phyloP scores from a whole-genome alignment of 441 rosid genomes.

The Adansonia gregorii region DNA sequence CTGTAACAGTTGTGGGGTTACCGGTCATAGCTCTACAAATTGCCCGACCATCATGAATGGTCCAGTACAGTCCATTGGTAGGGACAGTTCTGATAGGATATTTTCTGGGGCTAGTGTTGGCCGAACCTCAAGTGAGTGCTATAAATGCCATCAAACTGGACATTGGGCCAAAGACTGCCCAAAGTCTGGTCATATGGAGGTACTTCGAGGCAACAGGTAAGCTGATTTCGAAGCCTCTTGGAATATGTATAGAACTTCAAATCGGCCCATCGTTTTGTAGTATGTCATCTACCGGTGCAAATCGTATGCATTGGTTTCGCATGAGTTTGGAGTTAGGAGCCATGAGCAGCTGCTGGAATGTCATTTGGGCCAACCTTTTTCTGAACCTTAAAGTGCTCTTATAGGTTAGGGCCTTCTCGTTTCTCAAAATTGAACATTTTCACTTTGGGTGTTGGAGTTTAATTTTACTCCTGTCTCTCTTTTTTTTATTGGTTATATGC shows the following conservation, averaged over 20 bases:
- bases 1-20: slow-evolving; percentile 64
- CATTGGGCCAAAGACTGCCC: slow-evolving; percentile 32
- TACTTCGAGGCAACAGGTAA: slow-evolving; percentile 18
- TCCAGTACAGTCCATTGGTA: slow-evolving; percentile 47
- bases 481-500: background rate
- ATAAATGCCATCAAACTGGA: slow-evolving; percentile 29
- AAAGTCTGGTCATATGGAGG: background rate
- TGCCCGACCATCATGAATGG: slow-evolving; percentile 72
- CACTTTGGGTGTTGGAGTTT: background rate
- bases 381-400: background rate
- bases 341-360: background rate
- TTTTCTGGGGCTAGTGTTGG: slow-evolving; percentile 39
- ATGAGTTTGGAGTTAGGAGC: background rate
- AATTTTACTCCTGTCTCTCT: background rate
- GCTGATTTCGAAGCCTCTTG: background rate
- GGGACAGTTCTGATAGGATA: slow-evolving; percentile 36
- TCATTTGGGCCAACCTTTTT: background rate
- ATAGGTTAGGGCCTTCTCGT: background rate
- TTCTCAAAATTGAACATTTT: background rate
- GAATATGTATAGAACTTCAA: background rate
- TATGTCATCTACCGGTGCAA: slow-evolving; percentile 3
- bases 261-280: background rate
- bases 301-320: background rate
- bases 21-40: slow-evolving; percentile 62
- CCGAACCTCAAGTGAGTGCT: slow-evolving; percentile 27